Conservation (phyloP, 768 basidiomycete genomes). For the Suillus fuscotomentosus region DNA sequence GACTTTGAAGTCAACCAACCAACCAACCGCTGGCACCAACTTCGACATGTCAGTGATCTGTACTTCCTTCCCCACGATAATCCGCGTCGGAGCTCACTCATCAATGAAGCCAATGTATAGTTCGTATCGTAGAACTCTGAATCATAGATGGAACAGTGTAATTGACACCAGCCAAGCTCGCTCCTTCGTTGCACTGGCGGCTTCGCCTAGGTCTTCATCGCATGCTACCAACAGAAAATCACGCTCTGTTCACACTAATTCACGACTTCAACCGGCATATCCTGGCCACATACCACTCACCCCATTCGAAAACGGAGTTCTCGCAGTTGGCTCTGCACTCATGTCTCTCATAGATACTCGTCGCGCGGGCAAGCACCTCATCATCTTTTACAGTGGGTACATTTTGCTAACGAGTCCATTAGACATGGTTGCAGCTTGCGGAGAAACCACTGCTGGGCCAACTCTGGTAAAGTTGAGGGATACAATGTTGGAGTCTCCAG, state of each 20-base stretch:
- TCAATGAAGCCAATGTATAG: neutral
- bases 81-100: neutral
- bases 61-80: neutral
- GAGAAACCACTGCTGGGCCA: constrained; percentile 86
- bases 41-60: neutral
- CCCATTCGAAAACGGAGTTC: constrained; percentile 78
- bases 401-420: neutral
- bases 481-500: constrained; percentile 70
- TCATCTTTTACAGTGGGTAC: neutral
- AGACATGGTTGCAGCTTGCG: constrained; percentile 96
- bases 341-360: constrained; percentile 80
- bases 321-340: constrained; percentile 83
- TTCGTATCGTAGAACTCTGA: neutral
- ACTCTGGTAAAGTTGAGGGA: constrained; percentile 76
- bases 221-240: neutral
- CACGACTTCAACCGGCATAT: constrained; percentile 48
- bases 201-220: neutral
- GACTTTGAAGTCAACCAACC: neutral
- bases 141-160: neutral
- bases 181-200: neutral
- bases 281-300: constrained; percentile 81
- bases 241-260: constrained; percentile 16
- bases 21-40: neutral
- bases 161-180: neutral
- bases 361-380: constrained; percentile 66